Percentiles rank a stretch among this genome's conserved stretches.
phyloP scores from a whole-genome alignment of 1,284 basidiomycete species.

The Exobasidium rhododendri region DNA sequence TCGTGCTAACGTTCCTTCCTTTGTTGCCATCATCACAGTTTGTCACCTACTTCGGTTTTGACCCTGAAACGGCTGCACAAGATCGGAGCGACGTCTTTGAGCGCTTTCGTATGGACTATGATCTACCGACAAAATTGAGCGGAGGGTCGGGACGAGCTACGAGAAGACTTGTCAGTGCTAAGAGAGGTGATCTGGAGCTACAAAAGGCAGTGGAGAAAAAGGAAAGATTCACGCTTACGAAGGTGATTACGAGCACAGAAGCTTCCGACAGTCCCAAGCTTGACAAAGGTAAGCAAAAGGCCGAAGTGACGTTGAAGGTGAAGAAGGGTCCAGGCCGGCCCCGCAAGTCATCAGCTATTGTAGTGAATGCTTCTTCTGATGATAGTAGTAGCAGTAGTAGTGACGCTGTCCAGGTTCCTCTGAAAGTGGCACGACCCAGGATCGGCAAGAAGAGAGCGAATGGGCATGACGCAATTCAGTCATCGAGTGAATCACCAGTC shows the following conservation, averaged over 20 bases:
- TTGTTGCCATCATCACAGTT: slow-evolving; percentile 19
- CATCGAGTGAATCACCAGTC: neutral
- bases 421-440: neutral
- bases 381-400: neutral
- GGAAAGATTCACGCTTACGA: neutral
- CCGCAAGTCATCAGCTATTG: neutral
- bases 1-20: neutral
- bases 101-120: slow-evolving; percentile 13
- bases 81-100: slow-evolving; percentile 18
- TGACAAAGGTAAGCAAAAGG: neutral
- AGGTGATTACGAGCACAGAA: neutral
- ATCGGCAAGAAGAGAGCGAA: neutral
- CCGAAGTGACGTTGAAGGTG: neutral
- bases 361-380: neutral
- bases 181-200: slow-evolving; percentile 7
- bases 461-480: neutral
- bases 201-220: neutral
- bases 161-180: neutral
- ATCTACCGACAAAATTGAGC: neutral
- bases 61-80: slow-evolving; percentile 24
- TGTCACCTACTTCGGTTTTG: slow-evolving; percentile 43
- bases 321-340: slow-evolving; percentile 1
- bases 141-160: slow-evolving; percentile 8
- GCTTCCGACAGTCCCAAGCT: neutral
- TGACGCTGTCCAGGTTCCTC: neutral